Evolutionary conservation across 148 eudicot genomes (phyloP), one percentile per base, ranked within the genome.

Genomic region (Rhododendron henanense): DNA sequence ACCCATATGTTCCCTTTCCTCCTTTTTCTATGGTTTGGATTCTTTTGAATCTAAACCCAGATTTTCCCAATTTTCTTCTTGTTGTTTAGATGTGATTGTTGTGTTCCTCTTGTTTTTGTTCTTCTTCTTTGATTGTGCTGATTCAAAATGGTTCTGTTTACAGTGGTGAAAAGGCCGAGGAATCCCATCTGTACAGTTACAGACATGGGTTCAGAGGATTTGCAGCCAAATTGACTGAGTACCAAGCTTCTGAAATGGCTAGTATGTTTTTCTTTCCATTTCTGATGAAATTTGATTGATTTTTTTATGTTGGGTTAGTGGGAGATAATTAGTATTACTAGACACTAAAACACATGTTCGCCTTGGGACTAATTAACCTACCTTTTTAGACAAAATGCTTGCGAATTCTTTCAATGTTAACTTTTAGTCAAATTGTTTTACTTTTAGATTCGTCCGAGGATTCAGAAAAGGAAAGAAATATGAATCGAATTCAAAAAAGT

Each of bases 171-270:
- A 44, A 86, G 59, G 93, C 93, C 84, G 78, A 83, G 85, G 89
- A 81, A 51, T 89, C 93, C 74, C 93, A 92, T 88, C 80, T 92
- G 50, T 92, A 89, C 75, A 92, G 92, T 85, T 92, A 92, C 83
- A 88, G 89, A 73, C 91, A 92, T 90, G 91, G 92, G 82, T 92
- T 92, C 83, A 90, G 85, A 86, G 93, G 92, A 59, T 90, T 92
- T 90, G 93, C 93, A 69, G 93, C 93, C 47, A 89, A 87, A 82
- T 89, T 92, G 87, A 90, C 91, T 10, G 89, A 89, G 78, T 84
- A 89, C 65, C 92, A 92, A 85, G 92, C 92, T 78, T 84, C 86
- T 79, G 77, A 89, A 83, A 84, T 92, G 23, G 90, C 92, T 47
- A 87, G 93, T 88, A 77, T 59, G 90, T 63, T 69, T 69, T 65